Conservation (phyloP, 2,329 filamentous ascomycete genomes). For the Colletotrichum horii region DNA sequence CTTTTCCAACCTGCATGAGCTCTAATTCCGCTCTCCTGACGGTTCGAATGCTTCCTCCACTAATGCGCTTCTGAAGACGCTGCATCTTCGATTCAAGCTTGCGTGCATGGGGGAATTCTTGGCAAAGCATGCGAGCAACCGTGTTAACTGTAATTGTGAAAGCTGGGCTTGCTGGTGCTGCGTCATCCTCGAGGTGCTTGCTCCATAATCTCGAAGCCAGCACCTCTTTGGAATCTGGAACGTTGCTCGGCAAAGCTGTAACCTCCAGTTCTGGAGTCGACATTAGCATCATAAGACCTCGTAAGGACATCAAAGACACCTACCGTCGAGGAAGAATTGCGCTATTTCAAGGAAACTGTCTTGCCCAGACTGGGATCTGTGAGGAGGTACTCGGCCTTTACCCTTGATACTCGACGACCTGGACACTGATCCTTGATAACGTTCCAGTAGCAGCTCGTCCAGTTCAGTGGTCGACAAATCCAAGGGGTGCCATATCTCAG, state of each 20-base stretch:
- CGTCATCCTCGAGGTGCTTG: conserved; percentile 40
- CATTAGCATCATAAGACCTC: not conserved
- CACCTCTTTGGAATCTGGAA: conserved; percentile 34
- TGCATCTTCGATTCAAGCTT: conserved; percentile 37
- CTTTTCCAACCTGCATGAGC: conserved; percentile 56
- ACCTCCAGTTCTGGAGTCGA: conserved; percentile 51
- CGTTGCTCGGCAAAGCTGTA: conserved; percentile 39
- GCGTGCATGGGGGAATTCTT: conserved; percentile 35
- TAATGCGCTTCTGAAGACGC: conserved; percentile 39
- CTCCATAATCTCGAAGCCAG: conserved; percentile 46
- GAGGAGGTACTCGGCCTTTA: conserved; percentile 39
- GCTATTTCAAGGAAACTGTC: conserved; percentile 48
- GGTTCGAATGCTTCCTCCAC: conserved; percentile 40
- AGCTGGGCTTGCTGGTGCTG: conserved; percentile 30
- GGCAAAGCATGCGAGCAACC: conserved; percentile 41
- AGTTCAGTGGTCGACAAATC: conserved; percentile 34
- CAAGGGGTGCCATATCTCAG: conserved; percentile 54
- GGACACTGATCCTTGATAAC: conserved; percentile 19
- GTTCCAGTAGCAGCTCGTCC: conserved; percentile 28
- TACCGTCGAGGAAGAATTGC: conserved; percentile 58
- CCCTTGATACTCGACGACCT: conserved; percentile 42
- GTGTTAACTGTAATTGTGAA: conserved; percentile 39
- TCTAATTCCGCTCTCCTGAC: conserved; percentile 56
- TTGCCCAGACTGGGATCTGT: not conserved
- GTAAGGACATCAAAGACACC: conserved; percentile 21